Conservation (phyloP, 2,329 filamentous ascomycete species). For the Penicillium sp. region DNA sequence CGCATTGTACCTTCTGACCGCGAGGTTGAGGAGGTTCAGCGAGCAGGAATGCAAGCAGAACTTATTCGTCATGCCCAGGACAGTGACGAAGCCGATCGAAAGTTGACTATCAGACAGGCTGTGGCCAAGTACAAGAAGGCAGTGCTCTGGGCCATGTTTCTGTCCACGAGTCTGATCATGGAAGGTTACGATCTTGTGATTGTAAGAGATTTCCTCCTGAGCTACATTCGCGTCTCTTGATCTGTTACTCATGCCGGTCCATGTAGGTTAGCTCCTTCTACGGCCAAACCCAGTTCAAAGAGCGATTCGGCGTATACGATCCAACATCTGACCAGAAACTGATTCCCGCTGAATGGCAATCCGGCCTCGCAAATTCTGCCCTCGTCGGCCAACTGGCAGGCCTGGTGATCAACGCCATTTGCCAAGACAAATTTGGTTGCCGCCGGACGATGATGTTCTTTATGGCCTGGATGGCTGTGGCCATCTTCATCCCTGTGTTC, state of each 20-base stretch:
- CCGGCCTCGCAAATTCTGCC: constrained; percentile 28
- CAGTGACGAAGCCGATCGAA: constrained; percentile 30
- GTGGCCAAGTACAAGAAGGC: constrained; percentile 33
- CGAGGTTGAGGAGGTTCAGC: neutral
- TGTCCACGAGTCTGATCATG: constrained; percentile 36
- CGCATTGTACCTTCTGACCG: constrained; percentile 2
- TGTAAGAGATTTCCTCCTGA: constrained; percentile 7
- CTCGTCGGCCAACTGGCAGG: constrained; percentile 27
- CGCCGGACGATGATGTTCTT: constrained; percentile 30
- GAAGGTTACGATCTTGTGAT: constrained; percentile 31
- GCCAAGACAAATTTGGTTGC: constrained; percentile 33
- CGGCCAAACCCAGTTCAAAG: constrained; percentile 17
- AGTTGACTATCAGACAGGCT: constrained; percentile 31
- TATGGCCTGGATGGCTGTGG: constrained; percentile 16
- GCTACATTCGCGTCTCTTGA: neutral
- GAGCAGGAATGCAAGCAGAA: neutral
- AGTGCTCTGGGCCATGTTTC: constrained; percentile 32
- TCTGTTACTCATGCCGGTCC: neutral
- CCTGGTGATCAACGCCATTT: constrained; percentile 28
- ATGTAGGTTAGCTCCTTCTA: constrained; percentile 19
- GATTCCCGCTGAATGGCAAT: constrained; percentile 35
- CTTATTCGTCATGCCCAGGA: constrained; percentile 20
- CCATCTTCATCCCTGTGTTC: constrained; percentile 25
- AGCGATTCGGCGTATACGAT: constrained; percentile 16
- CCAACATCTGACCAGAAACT: constrained; percentile 1